Percentiles rank a stretch among this genome's conserved stretches.
Evolutionary conservation across 805 yeast genomes (phyloP).

Genomic region (Candida suzukii): DNA sequence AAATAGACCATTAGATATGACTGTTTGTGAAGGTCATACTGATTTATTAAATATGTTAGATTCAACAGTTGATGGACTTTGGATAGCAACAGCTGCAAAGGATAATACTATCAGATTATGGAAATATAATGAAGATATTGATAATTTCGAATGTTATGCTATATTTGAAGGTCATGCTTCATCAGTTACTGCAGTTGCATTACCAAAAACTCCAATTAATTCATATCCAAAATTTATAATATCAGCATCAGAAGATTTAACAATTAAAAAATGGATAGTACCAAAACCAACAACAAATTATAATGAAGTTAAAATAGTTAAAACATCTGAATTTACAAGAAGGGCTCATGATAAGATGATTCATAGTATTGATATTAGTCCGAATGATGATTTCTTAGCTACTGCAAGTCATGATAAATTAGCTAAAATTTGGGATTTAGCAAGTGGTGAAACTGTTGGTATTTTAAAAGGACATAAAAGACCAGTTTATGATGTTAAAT

Average conservation of each 20-base stretch:
- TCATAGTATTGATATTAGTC: slow-evolving; percentile 83
- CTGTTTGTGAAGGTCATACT: slow-evolving; percentile 69
- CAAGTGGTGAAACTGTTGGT: slow-evolving; percentile 82
- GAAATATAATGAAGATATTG: slow-evolving; percentile 46
- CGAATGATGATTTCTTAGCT: slow-evolving; percentile 81
- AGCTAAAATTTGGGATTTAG: slow-evolving; percentile 83
- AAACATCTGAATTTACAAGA: slow-evolving; percentile 77
- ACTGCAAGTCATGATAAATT: slow-evolving; percentile 93
- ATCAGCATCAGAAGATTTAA: slow-evolving; percentile 81
- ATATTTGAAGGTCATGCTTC: slow-evolving; percentile 82
- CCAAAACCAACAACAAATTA: slow-evolving; percentile 32
- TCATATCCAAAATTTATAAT: slow-evolving; percentile 58
- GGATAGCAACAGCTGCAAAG: slow-evolving; percentile 91
- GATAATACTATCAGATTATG: slow-evolving; percentile 83
- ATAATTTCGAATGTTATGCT: slow-evolving; percentile 40
- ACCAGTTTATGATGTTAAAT: slow-evolving; percentile 88
- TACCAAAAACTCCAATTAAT: slow-evolving; percentile 47
- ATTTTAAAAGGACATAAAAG: slow-evolving; percentile 85
- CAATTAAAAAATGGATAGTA: slow-evolving; percentile 79
- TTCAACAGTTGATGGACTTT: slow-evolving; percentile 67
- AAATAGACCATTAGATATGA: slow-evolving; percentile 52
- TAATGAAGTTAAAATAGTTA: slow-evolving; percentile 27
- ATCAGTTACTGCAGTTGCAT: slow-evolving; percentile 73
- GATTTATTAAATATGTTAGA: slow-evolving; percentile 82
- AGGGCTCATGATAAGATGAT: slow-evolving; percentile 97